A percentile compares a stretch with the other conserved stretches of the same genome.
phyloP scores from a whole-genome alignment of 2,329 filamentous ascomycete species.

The Cladosporium sp. region DNA sequence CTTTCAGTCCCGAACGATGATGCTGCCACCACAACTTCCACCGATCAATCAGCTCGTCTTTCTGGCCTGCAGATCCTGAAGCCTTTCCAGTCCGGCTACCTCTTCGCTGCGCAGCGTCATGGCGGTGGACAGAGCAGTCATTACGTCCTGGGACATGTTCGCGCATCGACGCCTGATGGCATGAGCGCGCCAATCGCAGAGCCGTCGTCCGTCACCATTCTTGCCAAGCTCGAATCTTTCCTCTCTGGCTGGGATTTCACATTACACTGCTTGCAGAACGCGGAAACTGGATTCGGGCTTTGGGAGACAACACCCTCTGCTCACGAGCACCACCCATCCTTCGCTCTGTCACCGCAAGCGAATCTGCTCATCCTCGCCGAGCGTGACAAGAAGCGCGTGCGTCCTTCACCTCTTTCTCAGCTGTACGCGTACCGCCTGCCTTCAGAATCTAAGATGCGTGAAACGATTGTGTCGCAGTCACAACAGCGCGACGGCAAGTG shows the following conservation, averaged over 20 bases:
- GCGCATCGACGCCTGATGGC: slow-evolving; percentile 15
- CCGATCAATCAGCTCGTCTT: slow-evolving; percentile 18
- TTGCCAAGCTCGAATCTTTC: slow-evolving; percentile 29
- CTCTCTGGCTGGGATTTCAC: slow-evolving; percentile 27
- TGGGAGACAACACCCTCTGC: slow-evolving; percentile 31
- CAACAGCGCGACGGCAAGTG: slow-evolving; percentile 6
- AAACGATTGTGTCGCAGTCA: slow-evolving; percentile 13
- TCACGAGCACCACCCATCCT: slow-evolving; percentile 30
- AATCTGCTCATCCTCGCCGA: slow-evolving; percentile 28
- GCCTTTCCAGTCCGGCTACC: slow-evolving; percentile 24
- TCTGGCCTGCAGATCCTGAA: slow-evolving; percentile 29
- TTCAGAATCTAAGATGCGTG: slow-evolving; percentile 15
- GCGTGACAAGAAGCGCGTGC: slow-evolving; percentile 27
- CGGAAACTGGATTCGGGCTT: slow-evolving; percentile 21
- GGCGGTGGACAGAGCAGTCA: slow-evolving; percentile 25
- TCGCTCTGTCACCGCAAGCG: slow-evolving; percentile 20
- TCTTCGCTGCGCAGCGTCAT: slow-evolving; percentile 30
- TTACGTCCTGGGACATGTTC: slow-evolving; percentile 29
- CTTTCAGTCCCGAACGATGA: slow-evolving; percentile 13
- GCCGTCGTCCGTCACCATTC: slow-evolving; percentile 21
- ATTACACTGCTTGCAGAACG: slow-evolving; percentile 17
- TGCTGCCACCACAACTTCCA: background rate
- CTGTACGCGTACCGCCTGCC: slow-evolving; percentile 31
- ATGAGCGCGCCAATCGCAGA: slow-evolving; percentile 18
- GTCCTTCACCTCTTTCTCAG: slow-evolving; percentile 23